A percentile compares a stretch with the other conserved stretches of the same genome.
These are phyloP conservation scores for Orbilia ellipsospora DNA, from an alignment of 2,329 filamentous ascomycete genomes.

Conservation along the genomic window DNA sequence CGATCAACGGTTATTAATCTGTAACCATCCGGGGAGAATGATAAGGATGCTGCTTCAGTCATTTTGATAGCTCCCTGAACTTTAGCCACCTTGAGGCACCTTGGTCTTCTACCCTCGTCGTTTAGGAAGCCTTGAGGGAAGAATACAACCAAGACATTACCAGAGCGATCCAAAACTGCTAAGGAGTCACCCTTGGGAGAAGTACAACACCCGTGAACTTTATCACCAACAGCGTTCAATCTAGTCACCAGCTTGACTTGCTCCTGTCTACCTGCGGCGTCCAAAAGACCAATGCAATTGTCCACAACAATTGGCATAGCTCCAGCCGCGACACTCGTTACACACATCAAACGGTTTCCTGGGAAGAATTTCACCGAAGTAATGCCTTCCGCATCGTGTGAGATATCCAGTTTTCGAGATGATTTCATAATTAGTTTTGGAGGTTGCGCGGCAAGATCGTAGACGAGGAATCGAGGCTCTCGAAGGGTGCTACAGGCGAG, in stretches of 20 bases:
- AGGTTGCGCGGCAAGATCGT: constrained; percentile 51
- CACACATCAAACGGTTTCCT: constrained; percentile 51
- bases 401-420: constrained; percentile 55
- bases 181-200: constrained; percentile 52
- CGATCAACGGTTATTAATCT: constrained; percentile 51
- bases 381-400: constrained; percentile 53
- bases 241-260: constrained; percentile 43
- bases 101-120: constrained; percentile 50
- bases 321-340: constrained; percentile 51
- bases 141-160: constrained; percentile 49
- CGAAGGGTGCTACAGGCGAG: constrained; percentile 53
- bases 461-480: constrained; percentile 52
- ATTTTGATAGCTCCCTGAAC: constrained; percentile 55
- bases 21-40: constrained; percentile 50
- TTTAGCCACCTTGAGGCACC: constrained; percentile 50
- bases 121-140: constrained; percentile 51
- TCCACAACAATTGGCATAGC: constrained; percentile 53
- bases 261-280: constrained; percentile 35
- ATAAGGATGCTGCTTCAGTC: constrained; percentile 49
- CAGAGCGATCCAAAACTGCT: constrained; percentile 39
- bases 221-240: constrained; percentile 49
- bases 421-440: constrained; percentile 55
- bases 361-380: constrained; percentile 55
- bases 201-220: constrained; percentile 53
- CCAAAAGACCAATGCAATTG: constrained; percentile 48